Evolutionary conservation across 805 yeast genomes (phyloP).

Genomic region (Suhomyces faveliae): DNA sequence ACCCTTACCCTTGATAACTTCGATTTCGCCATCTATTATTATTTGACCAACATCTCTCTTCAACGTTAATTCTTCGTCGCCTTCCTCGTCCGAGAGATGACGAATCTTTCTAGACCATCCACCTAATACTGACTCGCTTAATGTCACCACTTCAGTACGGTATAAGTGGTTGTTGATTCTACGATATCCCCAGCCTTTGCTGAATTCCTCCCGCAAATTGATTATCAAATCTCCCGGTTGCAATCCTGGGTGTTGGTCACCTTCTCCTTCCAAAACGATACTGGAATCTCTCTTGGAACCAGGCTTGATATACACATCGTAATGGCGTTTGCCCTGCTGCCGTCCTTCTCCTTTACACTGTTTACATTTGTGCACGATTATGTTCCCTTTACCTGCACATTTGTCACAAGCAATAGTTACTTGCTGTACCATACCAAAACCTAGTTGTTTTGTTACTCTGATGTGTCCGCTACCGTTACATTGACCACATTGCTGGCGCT

Average conservation of each 20-base stretch:
- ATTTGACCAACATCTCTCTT: constrained; percentile 50
- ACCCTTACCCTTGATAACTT: constrained; percentile 70
- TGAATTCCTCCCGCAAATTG: constrained; percentile 54
- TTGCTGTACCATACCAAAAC: constrained; percentile 87
- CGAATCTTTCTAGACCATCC: constrained; percentile 73
- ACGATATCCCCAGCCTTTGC: constrained; percentile 76
- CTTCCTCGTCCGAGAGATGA: constrained; percentile 61
- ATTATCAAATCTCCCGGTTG: constrained; percentile 77
- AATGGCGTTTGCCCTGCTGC: constrained; percentile 51
- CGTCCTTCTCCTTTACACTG: constrained; percentile 73
- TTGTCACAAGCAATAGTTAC: constrained; percentile 75
- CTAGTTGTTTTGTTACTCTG: constrained; percentile 68
- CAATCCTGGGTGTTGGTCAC: constrained; percentile 81
- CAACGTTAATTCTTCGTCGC: constrained; percentile 38
- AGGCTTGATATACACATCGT: constrained; percentile 60
- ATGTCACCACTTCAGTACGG: constrained; percentile 74
- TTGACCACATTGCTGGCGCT: constrained; percentile 57
- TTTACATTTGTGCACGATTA: constrained; percentile 62
- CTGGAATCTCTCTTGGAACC: constrained; percentile 66
- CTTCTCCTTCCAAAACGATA: constrained; percentile 67
- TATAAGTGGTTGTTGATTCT: constrained; percentile 72
- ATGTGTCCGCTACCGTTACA: constrained; percentile 79
- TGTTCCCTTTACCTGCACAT: constrained; percentile 77
- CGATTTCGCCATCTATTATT: constrained; percentile 68
- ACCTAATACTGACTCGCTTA: constrained; percentile 72